Evolutionary conservation across 352 stramenopile species (phyloP), one percentile per base, ranked within the genome.

Genomic region (Pythium utonaiense): DNA sequence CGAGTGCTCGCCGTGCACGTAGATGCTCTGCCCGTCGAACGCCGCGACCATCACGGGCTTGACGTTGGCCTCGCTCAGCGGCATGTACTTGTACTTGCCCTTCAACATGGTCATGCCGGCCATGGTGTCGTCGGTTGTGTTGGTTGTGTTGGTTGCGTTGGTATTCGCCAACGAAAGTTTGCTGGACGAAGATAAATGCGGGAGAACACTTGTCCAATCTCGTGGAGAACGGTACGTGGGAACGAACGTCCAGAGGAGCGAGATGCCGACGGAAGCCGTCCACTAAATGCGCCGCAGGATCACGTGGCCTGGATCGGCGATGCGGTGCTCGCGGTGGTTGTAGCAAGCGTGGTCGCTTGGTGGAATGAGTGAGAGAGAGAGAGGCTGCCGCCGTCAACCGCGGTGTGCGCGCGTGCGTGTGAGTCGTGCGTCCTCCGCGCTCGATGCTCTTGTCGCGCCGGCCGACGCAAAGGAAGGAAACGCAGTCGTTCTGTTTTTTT

Each of bases 11-110:
- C 48, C 36, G 54, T 58, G 50, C 55, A 93, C 71, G 45, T 78
- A 81, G 53, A 95, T 77, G 60, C 77, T 71, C 68, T 95, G 86
- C 2, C 86, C 86, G 64, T 95, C 86, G 64, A 88, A 95, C 31
- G 71, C 70, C 16, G 79, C 71, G 30, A 93, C 82, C 61, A 90
- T 85, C 56, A 83, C 70, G 13, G 86, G 86, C 22, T 71, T 75
- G 65, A 95, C 75, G 74, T 91, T 82, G 10, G 76, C 85, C 71
- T 95, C 86, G 67, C 80, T 91, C 54, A 95, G 71, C 48, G 86
- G 86, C 83, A 95, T 90, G 67, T 93, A 93, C 71, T 95, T 95
- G 77, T 71, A 67, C 64, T 71, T 71, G 58, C 42, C 51, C 53
- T 64, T 66, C 47, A 66, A 38, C 63, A 70, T 70, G 30, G 63